phyloP scores from a whole-genome alignment of 2,329 filamentous ascomycete species.

The Neonectria magnoliae region DNA sequence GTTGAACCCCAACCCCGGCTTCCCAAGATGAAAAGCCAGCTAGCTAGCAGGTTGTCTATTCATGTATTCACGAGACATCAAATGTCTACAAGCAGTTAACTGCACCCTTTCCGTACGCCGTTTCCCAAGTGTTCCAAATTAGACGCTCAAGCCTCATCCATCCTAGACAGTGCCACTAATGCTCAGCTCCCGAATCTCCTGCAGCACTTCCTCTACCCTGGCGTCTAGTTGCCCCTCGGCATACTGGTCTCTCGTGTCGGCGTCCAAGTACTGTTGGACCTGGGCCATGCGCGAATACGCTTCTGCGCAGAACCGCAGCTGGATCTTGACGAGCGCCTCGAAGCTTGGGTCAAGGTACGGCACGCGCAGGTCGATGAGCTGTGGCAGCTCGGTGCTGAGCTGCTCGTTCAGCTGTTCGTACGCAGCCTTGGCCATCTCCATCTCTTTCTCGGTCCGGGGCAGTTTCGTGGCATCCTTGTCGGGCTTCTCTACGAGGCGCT shows the following conservation, averaged over 20 bases:
- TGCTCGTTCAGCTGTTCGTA: conserved; percentile 99
- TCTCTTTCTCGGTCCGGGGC: conserved; percentile 94
- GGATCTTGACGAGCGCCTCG: conserved; percentile 98
- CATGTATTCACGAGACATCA: conserved; percentile 35
- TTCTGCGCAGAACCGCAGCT: conserved; percentile 96
- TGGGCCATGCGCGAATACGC: conserved; percentile 98
- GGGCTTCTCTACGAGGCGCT: conserved; percentile 96
- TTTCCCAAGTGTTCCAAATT: conserved; percentile 32
- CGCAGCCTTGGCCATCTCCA: conserved; percentile 89
- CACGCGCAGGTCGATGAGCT: conserved; percentile 95
- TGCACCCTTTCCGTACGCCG: conserved; percentile 43
- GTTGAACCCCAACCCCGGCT: not conserved
- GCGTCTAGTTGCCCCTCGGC: conserved; percentile 91
- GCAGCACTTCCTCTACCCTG: conserved; percentile 92
- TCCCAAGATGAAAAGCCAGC: conserved; percentile 2
- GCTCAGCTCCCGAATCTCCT: conserved; percentile 96
- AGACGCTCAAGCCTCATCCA: conserved; percentile 10
- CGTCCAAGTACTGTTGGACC: conserved; percentile 97
- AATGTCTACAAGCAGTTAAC: conserved; percentile 42
- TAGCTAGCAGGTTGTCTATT: conserved; percentile 37
- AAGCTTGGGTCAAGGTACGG: conserved; percentile 97
- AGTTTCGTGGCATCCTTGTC: conserved; percentile 98
- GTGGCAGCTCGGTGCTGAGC: conserved; percentile 89
- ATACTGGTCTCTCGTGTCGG: conserved; percentile 95
- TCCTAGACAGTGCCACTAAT: conserved; percentile 77